Conservation (phyloP, 495 filamentous ascomycete species). For the Podospora australis region DNA sequence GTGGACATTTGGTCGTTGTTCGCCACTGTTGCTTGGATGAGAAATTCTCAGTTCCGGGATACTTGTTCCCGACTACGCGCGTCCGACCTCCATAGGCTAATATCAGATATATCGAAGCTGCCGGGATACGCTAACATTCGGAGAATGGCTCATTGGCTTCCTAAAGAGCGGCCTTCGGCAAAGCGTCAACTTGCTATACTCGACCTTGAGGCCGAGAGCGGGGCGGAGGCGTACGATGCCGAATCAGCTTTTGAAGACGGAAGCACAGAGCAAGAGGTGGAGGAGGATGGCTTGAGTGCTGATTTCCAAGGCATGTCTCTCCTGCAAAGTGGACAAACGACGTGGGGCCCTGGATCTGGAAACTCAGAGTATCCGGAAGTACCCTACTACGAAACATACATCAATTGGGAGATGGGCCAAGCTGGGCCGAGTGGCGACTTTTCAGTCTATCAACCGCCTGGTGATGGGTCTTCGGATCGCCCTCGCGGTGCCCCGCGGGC, state of each 20-base stretch:
- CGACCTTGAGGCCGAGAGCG: too few relatives aligned
- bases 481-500: slow-evolving; percentile 12
- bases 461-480: background rate
- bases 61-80: slow-evolving; percentile 9
- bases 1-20: slow-evolving; percentile 41
- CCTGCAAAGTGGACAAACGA: background rate
- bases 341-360: slow-evolving; percentile 4
- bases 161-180: slow-evolving; percentile 18
- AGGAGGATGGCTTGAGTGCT: slow-evolving; percentile 1
- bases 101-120: slow-evolving; percentile 8
- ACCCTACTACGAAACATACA: slow-evolving; percentile 25
- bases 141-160: slow-evolving; percentile 19
- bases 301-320: slow-evolving; percentile 15
- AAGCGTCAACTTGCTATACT: slow-evolving; percentile 15
- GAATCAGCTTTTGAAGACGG: background rate
- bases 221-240: background rate
- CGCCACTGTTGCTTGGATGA: slow-evolving; percentile 34
- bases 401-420: too few relatives aligned
- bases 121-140: slow-evolving; percentile 12
- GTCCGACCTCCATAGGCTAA: slow-evolving; percentile 16
- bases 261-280: background rate
- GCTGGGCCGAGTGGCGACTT: too few relatives aligned
- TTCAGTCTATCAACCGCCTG: slow-evolving; percentile 3
- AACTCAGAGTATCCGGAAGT: slow-evolving; percentile 6
- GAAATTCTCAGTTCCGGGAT: slow-evolving; percentile 18